Base-by-base conservation (phyloP, 306 rosid genomes). In the Ormosia semicastrata region DNA sequence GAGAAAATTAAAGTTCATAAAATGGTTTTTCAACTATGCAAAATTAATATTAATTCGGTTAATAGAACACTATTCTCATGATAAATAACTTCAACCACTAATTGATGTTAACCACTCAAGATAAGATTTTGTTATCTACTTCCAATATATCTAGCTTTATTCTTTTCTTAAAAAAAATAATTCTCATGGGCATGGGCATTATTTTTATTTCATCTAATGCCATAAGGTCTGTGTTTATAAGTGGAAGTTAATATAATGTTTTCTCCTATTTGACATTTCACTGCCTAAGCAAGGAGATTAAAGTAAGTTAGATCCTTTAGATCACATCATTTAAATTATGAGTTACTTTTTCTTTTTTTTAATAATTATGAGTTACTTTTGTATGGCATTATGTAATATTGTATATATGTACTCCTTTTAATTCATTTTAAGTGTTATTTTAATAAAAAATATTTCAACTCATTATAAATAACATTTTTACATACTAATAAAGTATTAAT, bases 61-160 rank as follows among this genome's bases (percentile, higher is more conserved):
- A 73, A 66, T 86, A n/a, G 57, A 67, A 44, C 43, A 54, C 17
- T 47, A 73, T 44, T 54, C 12, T 54, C 6, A 8, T 29, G 29
- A 53, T 65, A 65, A 56, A 68, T 49, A 71, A 43, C 6, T 7
- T 56, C 49, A 50, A 71, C 50, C 68, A 70, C 74, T 70, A 44
- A 32, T 65, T 37, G 77, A 29, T 71, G 39, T 39, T 56, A 70
- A 43, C 53, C 69, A 71, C 41, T 13, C 52, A 60, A 63, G 83
- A 83, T 70, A 70, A 50, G 81, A 53, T 47, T 67, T 39, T 73
- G 41, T 44, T 2, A 29, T 52, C 47, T 32, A 39, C 4, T 68
- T 58, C 32, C 32, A 76, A 29, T 44, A 76, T 17, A 34, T 24
- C 34, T 12, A 43, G 29, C 37, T 66, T 53, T 65, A 24, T 24